A percentile compares a stretch with the other conserved stretches of the same genome.
Conservation (phyloP, 805 yeast species). For the Ogataea pilisensis region DNA sequence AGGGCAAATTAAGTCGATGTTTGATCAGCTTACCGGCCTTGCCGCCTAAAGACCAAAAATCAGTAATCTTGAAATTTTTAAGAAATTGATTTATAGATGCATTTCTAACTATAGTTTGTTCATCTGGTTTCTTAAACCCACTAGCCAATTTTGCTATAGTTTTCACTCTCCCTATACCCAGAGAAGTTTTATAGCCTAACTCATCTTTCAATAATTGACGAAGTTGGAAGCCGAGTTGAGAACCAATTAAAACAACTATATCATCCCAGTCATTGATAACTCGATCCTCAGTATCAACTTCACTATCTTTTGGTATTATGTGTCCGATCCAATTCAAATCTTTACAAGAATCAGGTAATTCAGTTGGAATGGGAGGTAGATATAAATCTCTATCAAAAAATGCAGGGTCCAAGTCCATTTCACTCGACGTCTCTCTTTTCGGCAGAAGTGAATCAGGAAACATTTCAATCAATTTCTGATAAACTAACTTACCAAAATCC, state of each 20-base stretch:
- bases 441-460: conserved; percentile 50
- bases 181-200: conserved; percentile 82
- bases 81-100: conserved; percentile 49
- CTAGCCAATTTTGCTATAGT: conserved; percentile 84
- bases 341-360: conserved; percentile 26
- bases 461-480: conserved; percentile 34
- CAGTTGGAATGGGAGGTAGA: conserved; percentile 44
- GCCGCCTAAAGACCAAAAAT: conserved; percentile 91
- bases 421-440: no score
- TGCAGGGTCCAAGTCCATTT: no score
- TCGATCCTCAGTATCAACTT: conserved; percentile 16
- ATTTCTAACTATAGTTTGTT: conserved; percentile 70
- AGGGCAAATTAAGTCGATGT: not conserved
- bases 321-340: conserved; percentile 30
- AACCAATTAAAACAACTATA: conserved; percentile 60
- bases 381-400: conserved; percentile 14
- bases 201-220: conserved; percentile 48
- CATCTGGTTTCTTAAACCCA: conserved; percentile 78
- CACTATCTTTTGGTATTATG: conserved; percentile 19
- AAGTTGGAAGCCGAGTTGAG: conserved; percentile 50
- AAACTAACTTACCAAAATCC: conserved; percentile 71
- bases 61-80: conserved; percentile 57
- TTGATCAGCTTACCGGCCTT: conserved; percentile 42
- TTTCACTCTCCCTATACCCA: conserved; percentile 77
- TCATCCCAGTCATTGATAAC: conserved; percentile 73